Conservation (phyloP, 768 basidiomycete species). For the Pisolithus microcarpus region DNA sequence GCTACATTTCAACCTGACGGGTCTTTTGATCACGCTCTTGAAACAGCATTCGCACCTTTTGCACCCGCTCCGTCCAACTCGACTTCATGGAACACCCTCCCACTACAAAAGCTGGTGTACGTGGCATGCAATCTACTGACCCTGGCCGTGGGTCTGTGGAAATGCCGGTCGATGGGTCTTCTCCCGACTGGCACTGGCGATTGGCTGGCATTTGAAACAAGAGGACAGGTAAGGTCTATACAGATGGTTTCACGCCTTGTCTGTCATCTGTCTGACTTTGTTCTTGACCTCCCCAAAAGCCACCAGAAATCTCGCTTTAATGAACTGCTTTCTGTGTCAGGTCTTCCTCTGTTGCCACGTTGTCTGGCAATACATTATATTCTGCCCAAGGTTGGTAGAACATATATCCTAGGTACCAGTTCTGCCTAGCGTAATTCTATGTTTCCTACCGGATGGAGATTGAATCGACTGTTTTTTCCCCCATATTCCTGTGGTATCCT, state of each 20-base stretch:
- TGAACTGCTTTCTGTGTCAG: slow-evolving; percentile 6
- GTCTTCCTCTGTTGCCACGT: slow-evolving; percentile 1
- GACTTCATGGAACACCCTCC: slow-evolving; percentile 43
- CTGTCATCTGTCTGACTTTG: neutral
- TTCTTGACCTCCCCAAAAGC: slow-evolving; percentile 17
- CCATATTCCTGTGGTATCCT: slow-evolving; percentile 29
- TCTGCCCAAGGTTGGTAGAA: slow-evolving; percentile 7
- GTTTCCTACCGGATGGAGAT: slow-evolving; percentile 7
- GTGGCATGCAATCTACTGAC: slow-evolving; percentile 70
- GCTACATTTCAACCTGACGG: neutral
- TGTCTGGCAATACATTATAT: slow-evolving; percentile 9
- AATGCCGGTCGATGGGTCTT: slow-evolving; percentile 88
- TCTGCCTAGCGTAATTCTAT: slow-evolving; percentile 11
- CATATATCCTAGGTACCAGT: slow-evolving; percentile 11
- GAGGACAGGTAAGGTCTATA: slow-evolving; percentile 44
- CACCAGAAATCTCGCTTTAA: slow-evolving; percentile 39
- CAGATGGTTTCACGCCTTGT: neutral
- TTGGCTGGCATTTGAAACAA: slow-evolving; percentile 89
- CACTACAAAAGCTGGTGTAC: slow-evolving; percentile 65
- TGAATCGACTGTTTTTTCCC: neutral
- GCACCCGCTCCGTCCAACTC: slow-evolving; percentile 42
- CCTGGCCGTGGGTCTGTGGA: slow-evolving; percentile 82
- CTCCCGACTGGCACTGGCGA: slow-evolving; percentile 87
- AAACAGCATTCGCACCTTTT: slow-evolving; percentile 66
- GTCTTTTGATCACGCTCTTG: neutral